Base-by-base conservation (phyloP, 352 stramenopile species). In the Globisporangium nodosum region DNA sequence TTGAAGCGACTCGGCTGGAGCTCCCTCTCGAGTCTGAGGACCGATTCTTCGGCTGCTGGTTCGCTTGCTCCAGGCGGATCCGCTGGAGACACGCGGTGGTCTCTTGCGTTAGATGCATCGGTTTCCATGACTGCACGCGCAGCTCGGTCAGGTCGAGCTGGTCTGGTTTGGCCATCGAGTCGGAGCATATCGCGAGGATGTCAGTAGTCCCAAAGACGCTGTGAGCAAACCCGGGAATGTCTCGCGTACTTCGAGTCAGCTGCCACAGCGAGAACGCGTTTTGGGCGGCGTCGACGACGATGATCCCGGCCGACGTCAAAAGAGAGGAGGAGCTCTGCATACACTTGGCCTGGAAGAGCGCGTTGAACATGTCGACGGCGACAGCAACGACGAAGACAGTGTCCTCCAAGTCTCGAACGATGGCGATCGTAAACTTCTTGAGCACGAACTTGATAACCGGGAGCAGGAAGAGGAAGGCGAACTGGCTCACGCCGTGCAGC, bases 221-320 rank as follows among this genome's bases (percentile, higher is more conserved):
- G 8, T 9, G 24, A 12, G 24, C 47, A 3, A 30, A 4, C 6
- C 9, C 12, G 18, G n/a, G 45, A 20, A 60, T 20, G n/a, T 45
- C 35, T 12, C 45, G 16, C 9, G 45, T 11, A 9, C 48, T 46
- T 7, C 11, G 24, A 3, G 20, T n/a, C 1, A 61, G 47, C 16
- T 31, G 20, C 12, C 33, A 27, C 30, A 58, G 20, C 39, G 49
- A 48, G 43, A 31, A 63, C 1, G 48, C 21, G n/a, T 58, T 63
- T 33, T 63, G 57, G 1, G 40, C 43, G 1, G 39, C 49, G 18
- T 60, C 45, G n/a, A 60, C 51, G 3, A 11, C 33, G 33, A 53
- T 63, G 49, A 63, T 53, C 7, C 40, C 49, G 39, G 48, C 58
- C 56, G 43, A 76, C 55, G 16, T 74, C 61, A 3, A 70, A 37